A percentile compares a stretch with the other conserved stretches of the same genome.
phyloP scores from a whole-genome alignment of 164 flowering plant species.

The Aristolochia contorta region DNA sequence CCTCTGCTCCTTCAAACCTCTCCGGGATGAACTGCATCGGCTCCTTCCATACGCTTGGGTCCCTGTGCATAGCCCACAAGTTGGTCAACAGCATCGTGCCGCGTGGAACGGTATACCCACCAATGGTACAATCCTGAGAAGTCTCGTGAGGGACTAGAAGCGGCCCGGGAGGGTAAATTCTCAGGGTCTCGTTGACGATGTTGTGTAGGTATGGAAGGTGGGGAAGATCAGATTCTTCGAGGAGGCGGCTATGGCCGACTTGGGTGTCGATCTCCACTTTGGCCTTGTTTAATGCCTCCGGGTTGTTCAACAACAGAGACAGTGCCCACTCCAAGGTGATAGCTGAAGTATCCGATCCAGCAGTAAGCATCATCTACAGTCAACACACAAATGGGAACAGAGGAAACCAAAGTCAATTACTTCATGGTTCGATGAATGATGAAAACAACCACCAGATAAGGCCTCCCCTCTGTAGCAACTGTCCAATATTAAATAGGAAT shows the following conservation, averaged over 20 bases:
- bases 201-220: constrained; percentile 29
- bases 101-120: constrained; percentile 28
- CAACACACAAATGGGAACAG: background rate
- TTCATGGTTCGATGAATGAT: background rate
- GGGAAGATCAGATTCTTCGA: constrained; percentile 35
- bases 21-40: constrained; percentile 40
- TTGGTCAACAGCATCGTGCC: constrained; percentile 39
- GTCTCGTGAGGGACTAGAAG: constrained; percentile 39
- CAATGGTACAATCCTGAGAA: constrained; percentile 23
- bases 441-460: too few relatives aligned
- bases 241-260: constrained; percentile 17
- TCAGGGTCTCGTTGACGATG: constrained; percentile 32
- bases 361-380: constrained; percentile 23
- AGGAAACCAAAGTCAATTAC: background rate
- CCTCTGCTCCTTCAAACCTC: constrained; percentile 27
- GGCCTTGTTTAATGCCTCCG: constrained; percentile 21
- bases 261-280: constrained; percentile 26
- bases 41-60: constrained; percentile 41
- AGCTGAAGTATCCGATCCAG: constrained; percentile 42
- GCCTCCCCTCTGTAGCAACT: too few relatives aligned
- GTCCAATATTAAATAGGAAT: too few relatives aligned
- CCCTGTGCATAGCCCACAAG: constrained; percentile 42
- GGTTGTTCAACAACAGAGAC: constrained; percentile 34
- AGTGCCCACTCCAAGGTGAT: constrained; percentile 35
- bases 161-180: constrained; percentile 36